Evolutionary conservation across 352 stramenopile genomes (phyloP), one percentile per base, ranked within the genome.

Genomic region (Globisporangium uncinulatum): DNA sequence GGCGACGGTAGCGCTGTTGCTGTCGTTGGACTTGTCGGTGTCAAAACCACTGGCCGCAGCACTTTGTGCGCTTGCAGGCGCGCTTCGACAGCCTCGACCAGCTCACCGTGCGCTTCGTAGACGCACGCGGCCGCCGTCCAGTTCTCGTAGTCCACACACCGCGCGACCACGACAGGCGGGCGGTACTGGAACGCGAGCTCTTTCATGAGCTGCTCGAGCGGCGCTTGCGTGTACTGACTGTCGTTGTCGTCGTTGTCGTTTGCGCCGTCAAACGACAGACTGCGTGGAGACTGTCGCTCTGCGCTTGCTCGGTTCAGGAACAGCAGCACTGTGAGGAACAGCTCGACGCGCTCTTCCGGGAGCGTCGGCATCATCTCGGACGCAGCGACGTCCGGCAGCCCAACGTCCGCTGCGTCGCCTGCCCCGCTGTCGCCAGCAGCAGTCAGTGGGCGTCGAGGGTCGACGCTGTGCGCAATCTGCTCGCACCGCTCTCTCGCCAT

Each of bases 1-100:
- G 56, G 44, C 11, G 37, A 50, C 14, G 60, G 45, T 4, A 45
- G 19, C 24, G 56, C 29, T 15, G 50, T 45, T 1, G 69, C 44
- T 5, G 48, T 10, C 2, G 48, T 36, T 1, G 43, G 43, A 31
- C 43, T 48, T 1, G 43, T 48, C 43, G 43, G 43, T 6, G 43
- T 31, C 43, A 20, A 13, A n/a, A 55, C 52, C 46, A 57, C 32
- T 21, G 50, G n/a, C 39, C 63, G 66, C 2, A 57, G 62, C 15
- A 66, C 61, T 7, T 83, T 82, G 50, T 93, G 83, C 11, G 72
- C 76, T 46, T 89, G 84, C 34, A 95, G 57, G 1, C 84, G 76
- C 55, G 82, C 90, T 59, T 95, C 85, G n/a, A 95, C 70, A 6
- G 85, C 85, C 58, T 95, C 81, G 1, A 95, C 79, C 2, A 90